A percentile compares a stretch with the other conserved stretches of the same genome.
phyloP scores from a whole-genome alignment of 257 asterid species.

The Nicotiana benthamiana region DNA sequence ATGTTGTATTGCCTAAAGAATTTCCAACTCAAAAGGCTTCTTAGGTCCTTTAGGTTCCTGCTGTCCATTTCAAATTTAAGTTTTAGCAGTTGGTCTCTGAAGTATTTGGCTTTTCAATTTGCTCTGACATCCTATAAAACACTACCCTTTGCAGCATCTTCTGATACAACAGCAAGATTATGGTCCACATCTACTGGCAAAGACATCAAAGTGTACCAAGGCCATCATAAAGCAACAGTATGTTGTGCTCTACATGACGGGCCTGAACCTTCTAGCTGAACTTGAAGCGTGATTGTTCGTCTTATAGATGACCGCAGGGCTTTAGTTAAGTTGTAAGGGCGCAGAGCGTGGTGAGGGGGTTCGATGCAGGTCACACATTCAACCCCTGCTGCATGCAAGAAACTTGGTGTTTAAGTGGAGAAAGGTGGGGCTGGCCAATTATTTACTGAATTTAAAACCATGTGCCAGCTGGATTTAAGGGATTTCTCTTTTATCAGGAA shows the following conservation, averaged over 20 bases:
- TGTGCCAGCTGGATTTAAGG: neutral
- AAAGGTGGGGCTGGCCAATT: neutral
- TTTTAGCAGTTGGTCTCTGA: neutral
- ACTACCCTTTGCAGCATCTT: slow-evolving; percentile 56
- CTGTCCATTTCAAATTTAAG: neutral
- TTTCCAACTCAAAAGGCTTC: neutral
- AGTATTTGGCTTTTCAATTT: neutral
- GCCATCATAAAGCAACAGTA: slow-evolving; percentile 92
- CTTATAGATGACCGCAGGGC: neutral
- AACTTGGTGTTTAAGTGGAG: neutral
- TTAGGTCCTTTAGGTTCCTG: neutral
- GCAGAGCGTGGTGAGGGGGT: neutral
- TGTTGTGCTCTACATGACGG: slow-evolving; percentile 98
- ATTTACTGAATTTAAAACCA: neutral
- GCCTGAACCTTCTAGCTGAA: slow-evolving; percentile 49
- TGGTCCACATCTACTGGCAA: slow-evolving; percentile 81
- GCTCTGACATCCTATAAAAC: neutral
- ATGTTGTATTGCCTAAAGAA: neutral
- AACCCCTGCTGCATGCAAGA: neutral
- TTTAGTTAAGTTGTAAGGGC: neutral
- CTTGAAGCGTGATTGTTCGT: neutral
- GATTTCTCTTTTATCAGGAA: neutral
- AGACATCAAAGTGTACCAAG: slow-evolving; percentile 75
- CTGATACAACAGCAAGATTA: slow-evolving; percentile 83
- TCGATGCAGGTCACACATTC: neutral